Evolutionary conservation across 108 stramenopile species (phyloP), one percentile per base, ranked within the genome.

Genomic region (Skeletonema costatum): DNA sequence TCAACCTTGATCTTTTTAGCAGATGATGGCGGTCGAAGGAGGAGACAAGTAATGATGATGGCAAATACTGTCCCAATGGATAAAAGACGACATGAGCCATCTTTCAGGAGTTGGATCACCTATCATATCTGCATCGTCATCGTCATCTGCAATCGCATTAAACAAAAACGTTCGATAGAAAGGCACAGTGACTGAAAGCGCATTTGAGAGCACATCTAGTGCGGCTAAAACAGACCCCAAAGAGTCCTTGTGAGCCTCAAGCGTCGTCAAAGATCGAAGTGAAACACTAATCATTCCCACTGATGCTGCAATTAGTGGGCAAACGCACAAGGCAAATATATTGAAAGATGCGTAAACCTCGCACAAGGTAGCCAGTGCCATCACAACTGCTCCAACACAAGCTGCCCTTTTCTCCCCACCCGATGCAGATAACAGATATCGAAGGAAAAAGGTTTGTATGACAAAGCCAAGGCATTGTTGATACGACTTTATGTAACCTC

Each of bases 161-260:
- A 93, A 91, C 29, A 93, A 62, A 65, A 87, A 33, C 6, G 92
- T 89, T 53, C 92, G 75, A 79, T 93, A 93, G 61, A 93, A 93
- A 0, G 92, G 92, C 30, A 93, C 92, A 12, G 90, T 82, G 3
- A 93, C 89, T 2, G 88, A 82, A 6, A 87, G 81, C 0, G 85
- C 87, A 73, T 93, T 93, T 74, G 86, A 86, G 61, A 93, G 68
- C 2, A 91, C 87, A 75, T 93, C 92, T 50, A 93, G 51, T 35
- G 87, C 92, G 16, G 92, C 92, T 68, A 93, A 78, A 0, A 93
- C 87, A 25, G 92, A 93, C 44, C 90, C 89, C 5, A 93, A 70
- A 38, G 89, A 87, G 9, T 91, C 88, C 53, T 74, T 66, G 12
- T 90, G 92, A 17, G 90, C 77, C 25, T 85, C 83, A 67, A 83